Evolutionary conservation across 2,329 filamentous ascomycete genomes (phyloP).

Genomic region (Aspergillus ochraceoroseus): DNA sequence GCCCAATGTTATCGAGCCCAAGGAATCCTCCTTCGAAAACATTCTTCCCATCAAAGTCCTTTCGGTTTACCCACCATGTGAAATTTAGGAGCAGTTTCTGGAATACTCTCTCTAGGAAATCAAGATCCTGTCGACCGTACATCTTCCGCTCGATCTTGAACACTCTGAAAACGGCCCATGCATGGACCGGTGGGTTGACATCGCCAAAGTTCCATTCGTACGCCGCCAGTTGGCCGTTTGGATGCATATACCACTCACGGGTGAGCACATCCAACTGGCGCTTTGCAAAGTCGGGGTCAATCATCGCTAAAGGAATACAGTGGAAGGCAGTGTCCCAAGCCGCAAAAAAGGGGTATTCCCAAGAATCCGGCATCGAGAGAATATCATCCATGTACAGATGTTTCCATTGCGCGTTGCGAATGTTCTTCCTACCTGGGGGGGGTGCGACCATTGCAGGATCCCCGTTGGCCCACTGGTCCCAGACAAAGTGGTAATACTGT

Average conservation of each 20-base stretch:
- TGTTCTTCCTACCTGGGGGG: conserved; percentile 68
- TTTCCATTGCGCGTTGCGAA: conserved; percentile 87
- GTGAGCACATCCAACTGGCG: conserved; percentile 96
- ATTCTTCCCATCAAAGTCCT: conserved; percentile 91
- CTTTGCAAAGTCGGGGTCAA: conserved; percentile 95
- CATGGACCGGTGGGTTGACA: conserved; percentile 93
- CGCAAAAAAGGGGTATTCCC: conserved; percentile 97
- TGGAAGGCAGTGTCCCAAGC: conserved; percentile 98
- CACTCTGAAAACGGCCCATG: conserved; percentile 89
- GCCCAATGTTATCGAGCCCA: conserved; percentile 90
- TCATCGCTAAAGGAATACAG: conserved; percentile 92
- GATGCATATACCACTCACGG: conserved; percentile 97
- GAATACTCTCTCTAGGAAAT: conserved; percentile 94
- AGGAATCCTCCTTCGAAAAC: conserved; percentile 96
- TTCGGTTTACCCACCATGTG: conserved; percentile 99
- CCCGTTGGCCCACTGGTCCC: conserved; percentile 96
- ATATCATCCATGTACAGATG: conserved; percentile 95
- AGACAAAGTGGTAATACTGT: conserved; percentile 93
- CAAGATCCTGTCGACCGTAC: conserved; percentile 88
- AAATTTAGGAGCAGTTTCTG: conserved; percentile 95
- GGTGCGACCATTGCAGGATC: conserved; percentile 85
- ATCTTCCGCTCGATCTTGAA: conserved; percentile 99
- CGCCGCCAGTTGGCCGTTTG: conserved; percentile 88
- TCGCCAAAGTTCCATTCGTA: conserved; percentile 98
- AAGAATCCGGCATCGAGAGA: conserved; percentile 94